Evolutionary conservation across 768 basidiomycete genomes (phyloP).

Genomic region (Kwoniella newhampshirensis): DNA sequence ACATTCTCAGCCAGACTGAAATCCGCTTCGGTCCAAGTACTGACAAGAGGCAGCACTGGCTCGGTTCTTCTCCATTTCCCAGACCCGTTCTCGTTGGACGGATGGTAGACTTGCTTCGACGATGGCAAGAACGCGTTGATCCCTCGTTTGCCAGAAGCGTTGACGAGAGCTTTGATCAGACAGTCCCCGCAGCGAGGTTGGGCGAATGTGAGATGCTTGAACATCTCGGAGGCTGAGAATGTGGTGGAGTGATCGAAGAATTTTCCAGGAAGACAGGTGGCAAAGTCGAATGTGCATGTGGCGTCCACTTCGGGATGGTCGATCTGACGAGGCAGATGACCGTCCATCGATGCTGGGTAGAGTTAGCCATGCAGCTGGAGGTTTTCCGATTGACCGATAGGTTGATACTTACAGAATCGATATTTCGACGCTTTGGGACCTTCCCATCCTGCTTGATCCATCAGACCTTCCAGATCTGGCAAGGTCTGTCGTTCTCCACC

Average conservation of each 20-base stretch:
- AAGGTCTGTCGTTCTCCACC: constrained; percentile 28
- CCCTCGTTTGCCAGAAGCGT: constrained; percentile 38
- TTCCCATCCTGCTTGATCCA: constrained; percentile 29
- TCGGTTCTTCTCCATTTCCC: constrained; percentile 29
- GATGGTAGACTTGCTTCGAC: constrained; percentile 10
- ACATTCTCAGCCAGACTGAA: constrained; percentile 35
- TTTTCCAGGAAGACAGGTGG: constrained; percentile 29
- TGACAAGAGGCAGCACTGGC: constrained; percentile 46
- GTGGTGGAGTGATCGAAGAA: constrained; percentile 23
- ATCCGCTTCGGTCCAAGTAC: constrained; percentile 39
- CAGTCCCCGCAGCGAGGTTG: constrained; percentile 50
- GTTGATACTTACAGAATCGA: constrained; percentile 31
- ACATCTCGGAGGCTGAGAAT: constrained; percentile 31
- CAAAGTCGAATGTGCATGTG: constrained; percentile 24
- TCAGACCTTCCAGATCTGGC: constrained; percentile 20
- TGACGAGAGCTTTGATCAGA: constrained; percentile 45
- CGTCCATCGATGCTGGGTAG: constrained; percentile 48
- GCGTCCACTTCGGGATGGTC: background rate
- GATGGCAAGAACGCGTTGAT: constrained; percentile 44
- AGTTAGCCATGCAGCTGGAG: background rate
- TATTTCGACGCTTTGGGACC: constrained; percentile 32
- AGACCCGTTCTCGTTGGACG: background rate
- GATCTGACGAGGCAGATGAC: constrained; percentile 33
- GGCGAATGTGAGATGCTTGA: constrained; percentile 43
- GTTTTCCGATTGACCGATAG: background rate